These are phyloP conservation scores for Zygosaccharomyces bisporus DNA, from an alignment of 805 yeast genomes.

Conservation along the genomic window DNA sequence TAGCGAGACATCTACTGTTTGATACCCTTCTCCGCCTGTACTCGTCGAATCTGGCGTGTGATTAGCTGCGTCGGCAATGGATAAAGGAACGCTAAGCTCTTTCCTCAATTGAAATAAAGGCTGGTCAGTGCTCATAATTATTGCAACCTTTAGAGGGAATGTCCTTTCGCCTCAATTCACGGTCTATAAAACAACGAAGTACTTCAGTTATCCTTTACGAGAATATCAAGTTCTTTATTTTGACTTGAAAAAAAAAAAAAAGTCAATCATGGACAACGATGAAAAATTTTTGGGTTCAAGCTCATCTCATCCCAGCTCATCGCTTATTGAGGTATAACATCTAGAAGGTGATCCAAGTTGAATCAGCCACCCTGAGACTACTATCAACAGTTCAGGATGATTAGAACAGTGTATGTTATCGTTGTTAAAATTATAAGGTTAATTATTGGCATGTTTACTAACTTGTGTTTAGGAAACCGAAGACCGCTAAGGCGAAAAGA, in stretches of 20 bases:
- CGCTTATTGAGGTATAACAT: not conserved
- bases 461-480: conserved; percentile 61
- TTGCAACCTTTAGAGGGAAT: not conserved
- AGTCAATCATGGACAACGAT: conserved; percentile 1
- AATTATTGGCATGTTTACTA: conserved; percentile 1
- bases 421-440: not conserved
- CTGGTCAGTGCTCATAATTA: conserved; percentile 10
- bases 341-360: not conserved
- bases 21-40: conserved; percentile 10
- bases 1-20: conserved; percentile 12
- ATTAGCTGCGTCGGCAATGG: conserved; percentile 16
- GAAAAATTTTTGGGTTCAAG: conserved; percentile 8
- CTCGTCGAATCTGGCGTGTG: conserved; percentile 6
- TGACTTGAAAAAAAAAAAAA: not conserved
- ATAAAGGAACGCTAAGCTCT: conserved; percentile 33
- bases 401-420: conserved; percentile 37
- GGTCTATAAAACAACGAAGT: not conserved
- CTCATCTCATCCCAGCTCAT: conserved; percentile 9
- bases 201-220: not conserved
- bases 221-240: conserved; percentile 1
- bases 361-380: not conserved
- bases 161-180: not conserved
- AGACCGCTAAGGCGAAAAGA: conserved; percentile 92
- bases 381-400: conserved; percentile 23
- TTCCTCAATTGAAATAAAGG: conserved; percentile 34